Evolutionary conservation across 1,284 basidiomycete species (phyloP), one percentile per base, ranked within the genome.

Genomic region (Neotropicomus parvogracilis): DNA sequence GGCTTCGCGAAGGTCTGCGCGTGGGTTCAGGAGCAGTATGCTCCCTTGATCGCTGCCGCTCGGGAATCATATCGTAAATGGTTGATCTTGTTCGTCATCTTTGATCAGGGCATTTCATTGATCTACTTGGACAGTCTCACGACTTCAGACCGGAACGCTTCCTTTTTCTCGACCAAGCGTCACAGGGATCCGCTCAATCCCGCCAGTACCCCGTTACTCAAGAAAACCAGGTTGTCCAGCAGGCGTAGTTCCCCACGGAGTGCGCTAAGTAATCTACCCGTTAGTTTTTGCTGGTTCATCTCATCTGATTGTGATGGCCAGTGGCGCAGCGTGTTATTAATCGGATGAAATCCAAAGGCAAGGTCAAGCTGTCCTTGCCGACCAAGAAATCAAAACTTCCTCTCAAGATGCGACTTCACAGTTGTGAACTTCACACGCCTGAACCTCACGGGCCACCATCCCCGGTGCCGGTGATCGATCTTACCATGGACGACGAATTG

Each of bases 11-110:
- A 50, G 24, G 65, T 67, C 21, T 53, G 41, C 21, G 35, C 49
- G 10, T 63, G 64, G 64, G 58, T 66, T 16, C 62, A 65, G 38
- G 63, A 64, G 17, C 59, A 67, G 44, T 65, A 53, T 12, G 44
- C 53, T 8, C 62, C 62, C 4, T 52, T 67, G 29, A 44, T 67
- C 14, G 52, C 48, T 19, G 53, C 62, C 2, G 62, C 63, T 32
- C 43, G 53, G 14, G 38, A 48, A 36, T 53, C 64, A 16, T 65
- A 63, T 17, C 50, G 63, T 35, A 40, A 51, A 37, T 52, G 46
- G 55, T 54, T 11, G 35, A 28, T 40, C 20, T n/a, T 31, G 4
- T 17, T 38, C 24, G 20, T 40, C 28, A 40, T 13, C 26, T 38
- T 35, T 33, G 27, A 12, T 26, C 39, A 21, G 12, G 24, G 19